phyloP scores from a whole-genome alignment of 2,329 filamentous ascomycete species.

The Fusarium illudens region DNA sequence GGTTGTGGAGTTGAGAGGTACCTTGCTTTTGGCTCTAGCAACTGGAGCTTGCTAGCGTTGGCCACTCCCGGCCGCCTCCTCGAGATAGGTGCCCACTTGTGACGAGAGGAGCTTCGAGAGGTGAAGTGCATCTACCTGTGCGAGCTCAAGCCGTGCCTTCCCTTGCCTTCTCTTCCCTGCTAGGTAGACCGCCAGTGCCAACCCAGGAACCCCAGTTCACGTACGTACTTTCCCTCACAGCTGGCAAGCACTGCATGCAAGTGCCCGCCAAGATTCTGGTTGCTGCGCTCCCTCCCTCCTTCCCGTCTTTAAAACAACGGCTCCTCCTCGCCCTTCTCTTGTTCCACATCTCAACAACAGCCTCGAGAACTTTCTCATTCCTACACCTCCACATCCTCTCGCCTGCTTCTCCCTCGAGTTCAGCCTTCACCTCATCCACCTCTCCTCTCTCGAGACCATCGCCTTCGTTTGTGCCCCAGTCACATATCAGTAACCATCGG shows the following conservation, averaged over 20 bases:
- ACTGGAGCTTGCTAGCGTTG: constrained; percentile 29
- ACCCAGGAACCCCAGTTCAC: constrained; percentile 14
- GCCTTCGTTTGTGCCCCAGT: constrained; percentile 32
- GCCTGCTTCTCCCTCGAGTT: constrained; percentile 22
- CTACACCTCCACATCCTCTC: constrained; percentile 39
- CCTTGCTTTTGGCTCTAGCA: constrained; percentile 12
- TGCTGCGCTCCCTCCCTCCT: constrained; percentile 29
- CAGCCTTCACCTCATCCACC: constrained; percentile 25
- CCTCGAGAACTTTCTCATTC: constrained; percentile 30
- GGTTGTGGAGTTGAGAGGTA: constrained; percentile 1
- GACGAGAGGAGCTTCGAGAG: constrained; percentile 20
- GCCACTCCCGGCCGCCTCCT: constrained; percentile 30
- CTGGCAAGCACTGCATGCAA: constrained; percentile 28
- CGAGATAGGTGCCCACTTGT: constrained; percentile 24
- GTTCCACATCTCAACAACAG: constrained; percentile 31
- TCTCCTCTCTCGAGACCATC: constrained; percentile 32
- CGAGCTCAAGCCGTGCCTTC: constrained; percentile 17
- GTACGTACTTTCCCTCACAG: constrained; percentile 25
- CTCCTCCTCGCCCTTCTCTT: constrained; percentile 33
- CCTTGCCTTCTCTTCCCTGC: too few relatives aligned
- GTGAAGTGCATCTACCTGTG: neutral
- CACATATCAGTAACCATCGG: constrained; percentile 31
- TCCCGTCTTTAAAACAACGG: constrained; percentile 38
- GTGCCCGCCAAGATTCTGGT: constrained; percentile 33
- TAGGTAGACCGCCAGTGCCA: constrained; percentile 32